phyloP scores from a whole-genome alignment of 2,329 filamentous ascomycete genomes.

The Zelopaecilomyces penicillatus region DNA sequence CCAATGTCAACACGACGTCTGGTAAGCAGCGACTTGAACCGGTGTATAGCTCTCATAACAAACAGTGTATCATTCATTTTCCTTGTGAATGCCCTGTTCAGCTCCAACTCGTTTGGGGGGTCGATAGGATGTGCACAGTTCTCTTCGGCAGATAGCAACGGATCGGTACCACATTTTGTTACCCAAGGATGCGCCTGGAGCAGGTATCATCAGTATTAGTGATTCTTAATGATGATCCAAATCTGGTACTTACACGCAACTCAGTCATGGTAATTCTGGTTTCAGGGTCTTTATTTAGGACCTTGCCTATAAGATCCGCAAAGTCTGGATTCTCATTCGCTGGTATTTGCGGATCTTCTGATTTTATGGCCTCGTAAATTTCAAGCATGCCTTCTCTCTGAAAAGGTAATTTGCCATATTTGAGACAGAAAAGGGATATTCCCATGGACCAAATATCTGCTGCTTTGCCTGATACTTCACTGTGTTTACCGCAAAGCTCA shows the following conservation, averaged over 20 bases:
- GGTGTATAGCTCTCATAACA: constrained; percentile 85
- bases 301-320: constrained; percentile 59
- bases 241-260: constrained; percentile 56
- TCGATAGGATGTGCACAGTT: constrained; percentile 78
- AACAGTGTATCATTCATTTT: constrained; percentile 82
- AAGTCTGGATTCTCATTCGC: constrained; percentile 59
- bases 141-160: constrained; percentile 70
- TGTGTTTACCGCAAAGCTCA: constrained; percentile 82
- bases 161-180: constrained; percentile 69
- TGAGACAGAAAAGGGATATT: constrained; percentile 84
- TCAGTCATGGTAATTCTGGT: constrained; percentile 78
- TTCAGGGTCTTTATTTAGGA: constrained; percentile 78
- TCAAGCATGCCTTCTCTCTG: constrained; percentile 71
- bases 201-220: constrained; percentile 6
- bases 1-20: constrained; percentile 17
- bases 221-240: background rate
- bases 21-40: constrained; percentile 70
- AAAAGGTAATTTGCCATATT: constrained; percentile 84
- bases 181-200: constrained; percentile 85
- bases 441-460: constrained; percentile 99
- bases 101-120: constrained; percentile 79
- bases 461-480: constrained; percentile 77
- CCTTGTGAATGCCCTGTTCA: constrained; percentile 81
- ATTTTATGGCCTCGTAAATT: constrained; percentile 80
- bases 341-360: constrained; percentile 55